Evolutionary conservation across 441 rosid genomes (phyloP).

Genomic region (Gossypium gossypioides): DNA sequence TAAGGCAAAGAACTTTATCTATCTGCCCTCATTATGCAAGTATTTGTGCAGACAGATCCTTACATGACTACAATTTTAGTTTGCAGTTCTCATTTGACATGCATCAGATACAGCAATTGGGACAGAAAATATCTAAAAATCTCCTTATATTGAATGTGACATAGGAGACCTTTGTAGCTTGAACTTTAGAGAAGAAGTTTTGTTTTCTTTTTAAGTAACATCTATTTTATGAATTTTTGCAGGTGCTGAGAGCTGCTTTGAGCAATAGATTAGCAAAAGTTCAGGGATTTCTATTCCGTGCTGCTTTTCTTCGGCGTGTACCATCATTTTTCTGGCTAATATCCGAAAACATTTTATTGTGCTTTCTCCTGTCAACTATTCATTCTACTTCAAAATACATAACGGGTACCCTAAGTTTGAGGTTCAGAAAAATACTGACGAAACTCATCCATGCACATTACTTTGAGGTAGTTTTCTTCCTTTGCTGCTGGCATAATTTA

Average conservation of each 20-base stretch:
- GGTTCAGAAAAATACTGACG: slow-evolving; percentile 88
- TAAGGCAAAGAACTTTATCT: neutral
- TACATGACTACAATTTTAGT: neutral
- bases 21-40: neutral
- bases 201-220: neutral
- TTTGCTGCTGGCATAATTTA: neutral
- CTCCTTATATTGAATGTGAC: neutral
- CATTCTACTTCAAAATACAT: slow-evolving; percentile 87
- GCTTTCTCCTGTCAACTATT: slow-evolving; percentile 76
- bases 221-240: slow-evolving; percentile 21
- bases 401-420: slow-evolving; percentile 79
- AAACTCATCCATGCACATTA: slow-evolving; percentile 80
- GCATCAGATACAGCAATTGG: neutral
- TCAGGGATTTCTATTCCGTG: slow-evolving; percentile 94
- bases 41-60: neutral
- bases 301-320: slow-evolving; percentile 89
- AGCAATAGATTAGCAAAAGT: slow-evolving; percentile 97
- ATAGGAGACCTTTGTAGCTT: neutral
- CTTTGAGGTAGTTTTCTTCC: slow-evolving; percentile 58
- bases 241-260: slow-evolving; percentile 85
- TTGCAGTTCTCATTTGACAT: neutral
- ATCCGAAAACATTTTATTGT: slow-evolving; percentile 81
- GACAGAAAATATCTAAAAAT: neutral
- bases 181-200: neutral
- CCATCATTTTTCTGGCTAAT: slow-evolving; percentile 81